Conservation (phyloP, 2,329 filamentous ascomycete genomes). For the Clonostachys rhizophaga region DNA sequence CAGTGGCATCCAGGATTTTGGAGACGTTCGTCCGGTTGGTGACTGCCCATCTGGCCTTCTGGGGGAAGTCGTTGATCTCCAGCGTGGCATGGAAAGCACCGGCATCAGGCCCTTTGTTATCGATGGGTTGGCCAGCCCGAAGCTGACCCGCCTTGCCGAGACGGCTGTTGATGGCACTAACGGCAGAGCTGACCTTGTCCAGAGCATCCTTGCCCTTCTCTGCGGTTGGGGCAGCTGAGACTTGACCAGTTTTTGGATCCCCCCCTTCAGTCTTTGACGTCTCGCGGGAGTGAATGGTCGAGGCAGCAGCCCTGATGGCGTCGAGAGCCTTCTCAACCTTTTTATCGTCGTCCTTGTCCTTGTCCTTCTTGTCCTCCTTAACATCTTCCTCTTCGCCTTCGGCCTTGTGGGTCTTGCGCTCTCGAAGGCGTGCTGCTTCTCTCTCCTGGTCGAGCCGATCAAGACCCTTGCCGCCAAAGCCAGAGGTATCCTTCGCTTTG, state of each 20-base stretch:
- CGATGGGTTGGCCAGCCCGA: conserved; percentile 87
- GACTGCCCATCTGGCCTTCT: conserved; percentile 97
- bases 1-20: conserved; percentile 93
- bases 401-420: conserved; percentile 85
- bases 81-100: conserved; percentile 95
- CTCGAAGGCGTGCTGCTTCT: conserved; percentile 78
- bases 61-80: conserved; percentile 98
- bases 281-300: conserved; percentile 50
- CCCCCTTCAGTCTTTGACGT: conserved; percentile 35
- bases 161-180: conserved; percentile 85
- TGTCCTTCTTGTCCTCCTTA: conserved; percentile 68
- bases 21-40: conserved; percentile 98
- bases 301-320: conserved; percentile 58
- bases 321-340: conserved; percentile 66
- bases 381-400: conserved; percentile 81
- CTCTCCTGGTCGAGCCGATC: conserved; percentile 89
- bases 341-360: conserved; percentile 65
- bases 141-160: conserved; percentile 86
- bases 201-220: conserved; percentile 63
- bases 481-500: conserved; percentile 82
- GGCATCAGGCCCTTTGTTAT: conserved; percentile 97
- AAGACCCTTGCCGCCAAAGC: conserved; percentile 92
- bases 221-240: conserved; percentile 49
- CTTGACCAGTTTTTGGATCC: conserved; percentile 25
- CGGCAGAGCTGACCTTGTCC: conserved; percentile 85